Base-by-base conservation (phyloP, 2,329 filamentous ascomycete genomes). In the Xylariomycetidae sp. region DNA sequence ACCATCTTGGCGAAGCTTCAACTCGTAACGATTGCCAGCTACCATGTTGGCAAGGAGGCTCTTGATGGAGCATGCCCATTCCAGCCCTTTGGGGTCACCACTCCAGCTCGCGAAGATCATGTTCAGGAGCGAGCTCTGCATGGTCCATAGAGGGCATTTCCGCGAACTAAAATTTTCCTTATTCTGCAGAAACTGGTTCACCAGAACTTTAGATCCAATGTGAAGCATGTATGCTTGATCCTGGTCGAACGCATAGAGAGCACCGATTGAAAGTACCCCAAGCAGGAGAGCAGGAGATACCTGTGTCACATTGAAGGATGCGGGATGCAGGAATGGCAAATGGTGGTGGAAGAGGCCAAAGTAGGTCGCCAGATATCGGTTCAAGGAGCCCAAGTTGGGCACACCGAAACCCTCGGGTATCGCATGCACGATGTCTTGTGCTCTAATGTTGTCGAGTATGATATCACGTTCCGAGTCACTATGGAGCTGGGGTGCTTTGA, bases 101-200 rank as follows among this genome's bases (percentile, higher is more conserved):
- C 92, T 97, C 92, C 92, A 98, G 70, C 89, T 97, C 35, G 92
- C 88, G 59, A 98, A 97, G 46, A 96, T 82, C 92, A 97, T 97
- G 70, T 98, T 98, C 38, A 98, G 71, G 34, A 98, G 69, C 4
- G 89, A 94, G 59, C 87, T 88, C 60, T 98, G 92, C 88, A 97
- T 97, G 30, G 90, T 92, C 90, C 92, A 97, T 11, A 98, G 66
- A 4, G 92, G 92, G 53, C 90, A 97, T 61, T 96, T 97, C 50
- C 90, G 82, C 7, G 92, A 97, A 69, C 90, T 95, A 62, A 97
- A 97, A 64, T 94, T 95, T 61, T 96, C 89, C 70, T 96, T 96
- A 67, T 96, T 94, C 63, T 95, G 88, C 42, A 98, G 63, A 61
- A 97, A 97, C 59, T 96, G 88, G 57, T 94, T 96, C 51, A 97